Base-by-base conservation (phyloP, 306 rosid species). In the Quercus aquifolioides region DNA sequence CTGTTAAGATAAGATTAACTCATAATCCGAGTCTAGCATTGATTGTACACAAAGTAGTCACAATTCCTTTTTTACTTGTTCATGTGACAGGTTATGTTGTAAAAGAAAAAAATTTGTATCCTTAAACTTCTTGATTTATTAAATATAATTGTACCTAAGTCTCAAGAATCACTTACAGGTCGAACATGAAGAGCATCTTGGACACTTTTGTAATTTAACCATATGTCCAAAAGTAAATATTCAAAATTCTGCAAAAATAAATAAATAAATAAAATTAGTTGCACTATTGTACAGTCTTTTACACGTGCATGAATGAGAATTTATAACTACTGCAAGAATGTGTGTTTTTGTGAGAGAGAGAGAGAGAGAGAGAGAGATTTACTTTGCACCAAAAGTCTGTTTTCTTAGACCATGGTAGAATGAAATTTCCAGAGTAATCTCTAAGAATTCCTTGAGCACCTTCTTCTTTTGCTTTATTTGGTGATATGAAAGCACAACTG, bases 141-240 rank as follows among this genome's bases (percentile, higher is more conserved):
- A 5, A 13, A 67, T 67, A 23, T 6, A 23, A 14, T 19, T 23
- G 3, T 73, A 23, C 49, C 13, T 7, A 4, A n/a, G 5, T 19
- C 26, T 28, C 23, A 1, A 10, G 46, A 55, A 54, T 2, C 51
- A 68, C 62, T 13, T 78, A 78, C 82, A 59, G 71, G 62, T 28
- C 82, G 76, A 78, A 78, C 82, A 57, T 57, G 60, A 13, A 78
- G 82, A 43, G 82, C 82, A 38, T 69, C 82, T 46, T 43, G 76
- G 76, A 78, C 82, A 21, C 62, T 49, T 58, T 28, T 19, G 28
- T 69, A 58, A 43, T 78, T 78, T 57, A 35, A 35, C 82, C 82
- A 78, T 25, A 26, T 15, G 51, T 43, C 76, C 7, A 38, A 3
- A 1, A 78, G 71, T 70, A 78, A 38, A 70, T 78, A 78, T 11